These are phyloP conservation scores for Kwoniella dendrophila DNA, from an alignment of 768 basidiomycete genomes.

Conservation along the genomic window DNA sequence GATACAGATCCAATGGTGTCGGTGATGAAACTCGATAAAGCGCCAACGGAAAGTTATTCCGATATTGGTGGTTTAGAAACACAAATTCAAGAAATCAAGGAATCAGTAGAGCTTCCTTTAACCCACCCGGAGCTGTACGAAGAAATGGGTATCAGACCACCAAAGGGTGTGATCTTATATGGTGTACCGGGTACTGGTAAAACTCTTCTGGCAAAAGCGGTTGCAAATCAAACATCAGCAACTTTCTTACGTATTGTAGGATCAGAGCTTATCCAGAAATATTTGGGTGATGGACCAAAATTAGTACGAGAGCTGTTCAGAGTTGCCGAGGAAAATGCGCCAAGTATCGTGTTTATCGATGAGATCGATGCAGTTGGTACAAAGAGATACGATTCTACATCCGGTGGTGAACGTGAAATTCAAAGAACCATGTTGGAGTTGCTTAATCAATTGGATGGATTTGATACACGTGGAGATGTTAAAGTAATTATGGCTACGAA, in stretches of 20 bases:
- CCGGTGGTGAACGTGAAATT: constrained; percentile 97
- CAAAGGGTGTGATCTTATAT: constrained; percentile 98
- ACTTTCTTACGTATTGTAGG: constrained; percentile 97
- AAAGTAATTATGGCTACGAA: constrained; percentile 99
- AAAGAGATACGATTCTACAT: constrained; percentile 99
- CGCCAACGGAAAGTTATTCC: constrained; percentile 97
- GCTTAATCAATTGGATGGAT: constrained; percentile 98
- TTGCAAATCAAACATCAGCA: constrained; percentile 96
- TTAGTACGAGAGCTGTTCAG: constrained; percentile 96
- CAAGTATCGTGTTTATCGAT: constrained; percentile 98
- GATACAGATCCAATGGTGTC: constrained; percentile 94
- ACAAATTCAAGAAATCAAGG: constrained; percentile 99
- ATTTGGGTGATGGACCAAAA: constrained; percentile 97
- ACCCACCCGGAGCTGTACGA: constrained; percentile 98
- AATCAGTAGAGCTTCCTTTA: constrained; percentile 95
- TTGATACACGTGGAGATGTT: constrained; percentile 98
- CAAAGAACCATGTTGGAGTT: constrained; percentile 99
- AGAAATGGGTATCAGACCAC: constrained; percentile 99
- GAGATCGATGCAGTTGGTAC: constrained; percentile 99
- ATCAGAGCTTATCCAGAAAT: constrained; percentile 98
- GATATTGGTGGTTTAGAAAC: constrained; percentile 95
- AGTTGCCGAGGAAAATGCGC: constrained; percentile 95
- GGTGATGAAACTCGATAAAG: constrained; percentile 99
- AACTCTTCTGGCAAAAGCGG: constrained; percentile 94
- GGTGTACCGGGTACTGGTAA: constrained; percentile 99